Evolutionary conservation across 352 stramenopile genomes (phyloP).

Genomic region (Globisporangium acanthophoron): DNA sequence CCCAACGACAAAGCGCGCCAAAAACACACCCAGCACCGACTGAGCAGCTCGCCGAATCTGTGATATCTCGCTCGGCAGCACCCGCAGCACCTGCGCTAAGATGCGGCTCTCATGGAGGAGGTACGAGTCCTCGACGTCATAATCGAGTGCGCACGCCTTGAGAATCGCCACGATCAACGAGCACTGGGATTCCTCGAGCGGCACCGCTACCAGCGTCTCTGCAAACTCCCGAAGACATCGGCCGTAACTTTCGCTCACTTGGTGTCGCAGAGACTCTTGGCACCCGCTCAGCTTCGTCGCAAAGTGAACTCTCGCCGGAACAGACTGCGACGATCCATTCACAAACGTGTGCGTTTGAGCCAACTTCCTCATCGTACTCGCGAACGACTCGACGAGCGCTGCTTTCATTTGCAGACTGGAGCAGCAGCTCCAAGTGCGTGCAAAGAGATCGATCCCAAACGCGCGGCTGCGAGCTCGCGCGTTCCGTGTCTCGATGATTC

Average conservation of each 20-base stretch:
- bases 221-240: conserved; percentile 27
- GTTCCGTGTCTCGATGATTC: conserved; percentile 44
- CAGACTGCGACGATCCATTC: conserved; percentile 8
- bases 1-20: conserved; percentile 55
- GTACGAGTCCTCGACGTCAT: conserved; percentile 70
- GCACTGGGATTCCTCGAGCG: conserved; percentile 17
- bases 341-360: conserved; percentile 21
- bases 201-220: conserved; percentile 12
- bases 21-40: conserved; percentile 43
- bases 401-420: conserved; percentile 21
- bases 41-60: conserved; percentile 50
- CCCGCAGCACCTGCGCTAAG: conserved; percentile 40
- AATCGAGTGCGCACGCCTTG: conserved; percentile 60
- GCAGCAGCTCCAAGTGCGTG: conserved; percentile 21
- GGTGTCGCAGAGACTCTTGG: conserved; percentile 31
- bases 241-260: conserved; percentile 46
- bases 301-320: conserved; percentile 44
- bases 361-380: conserved; percentile 34
- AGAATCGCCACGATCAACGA: conserved; percentile 39
- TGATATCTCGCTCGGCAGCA: conserved; percentile 40
- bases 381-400: conserved; percentile 47
- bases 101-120: conserved; percentile 62
- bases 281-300: conserved; percentile 47
- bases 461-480: conserved; percentile 32
- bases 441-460: conserved; percentile 46